phyloP scores from a whole-genome alignment of 352 stramenopile genomes.

The Phytophthora multivora region DNA sequence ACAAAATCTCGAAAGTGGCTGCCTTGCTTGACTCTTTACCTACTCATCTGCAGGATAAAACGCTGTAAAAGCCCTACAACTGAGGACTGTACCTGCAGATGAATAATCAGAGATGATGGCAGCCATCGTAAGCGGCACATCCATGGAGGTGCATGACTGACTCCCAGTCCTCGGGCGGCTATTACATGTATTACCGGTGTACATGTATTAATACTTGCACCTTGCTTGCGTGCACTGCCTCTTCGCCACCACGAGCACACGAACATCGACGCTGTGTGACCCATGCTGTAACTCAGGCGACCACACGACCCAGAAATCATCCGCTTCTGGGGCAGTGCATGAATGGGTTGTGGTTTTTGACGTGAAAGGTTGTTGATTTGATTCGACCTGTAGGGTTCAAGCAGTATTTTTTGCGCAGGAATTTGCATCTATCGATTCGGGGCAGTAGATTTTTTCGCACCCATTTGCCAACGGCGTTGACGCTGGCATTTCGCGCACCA shows the following conservation, averaged over 20 bases:
- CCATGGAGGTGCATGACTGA: background rate
- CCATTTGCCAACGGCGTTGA: background rate
- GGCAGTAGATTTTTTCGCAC: background rate
- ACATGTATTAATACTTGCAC: too few relatives aligned
- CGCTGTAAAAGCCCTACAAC: background rate
- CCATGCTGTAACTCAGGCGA: slow-evolving; percentile 18
- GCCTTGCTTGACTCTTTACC: slow-evolving; percentile 14
- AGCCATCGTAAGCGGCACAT: background rate
- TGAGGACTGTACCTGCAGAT: too few relatives aligned
- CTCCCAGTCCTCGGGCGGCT: too few relatives aligned
- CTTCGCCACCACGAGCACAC: slow-evolving; percentile 12
- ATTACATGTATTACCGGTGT: too few relatives aligned
- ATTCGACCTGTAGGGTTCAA: background rate
- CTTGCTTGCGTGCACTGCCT: too few relatives aligned
- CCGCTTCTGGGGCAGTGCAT: slow-evolving; percentile 21
- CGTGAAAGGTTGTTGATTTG: slow-evolving; percentile 21
- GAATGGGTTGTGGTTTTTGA: slow-evolving; percentile 26
- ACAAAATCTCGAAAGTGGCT: background rate
- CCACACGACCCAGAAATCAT: slow-evolving; percentile 33
- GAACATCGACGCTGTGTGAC: background rate
- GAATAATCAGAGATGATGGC: background rate
- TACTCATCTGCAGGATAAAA: slow-evolving; percentile 9
- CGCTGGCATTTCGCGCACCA: slow-evolving; percentile 11
- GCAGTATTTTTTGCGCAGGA: background rate
- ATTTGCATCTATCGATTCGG: too few relatives aligned